Percentiles rank a stretch among this genome's conserved stretches.
Evolutionary conservation across 306 rosid genomes (phyloP).

Genomic region (Vigna reflexopilosa): DNA sequence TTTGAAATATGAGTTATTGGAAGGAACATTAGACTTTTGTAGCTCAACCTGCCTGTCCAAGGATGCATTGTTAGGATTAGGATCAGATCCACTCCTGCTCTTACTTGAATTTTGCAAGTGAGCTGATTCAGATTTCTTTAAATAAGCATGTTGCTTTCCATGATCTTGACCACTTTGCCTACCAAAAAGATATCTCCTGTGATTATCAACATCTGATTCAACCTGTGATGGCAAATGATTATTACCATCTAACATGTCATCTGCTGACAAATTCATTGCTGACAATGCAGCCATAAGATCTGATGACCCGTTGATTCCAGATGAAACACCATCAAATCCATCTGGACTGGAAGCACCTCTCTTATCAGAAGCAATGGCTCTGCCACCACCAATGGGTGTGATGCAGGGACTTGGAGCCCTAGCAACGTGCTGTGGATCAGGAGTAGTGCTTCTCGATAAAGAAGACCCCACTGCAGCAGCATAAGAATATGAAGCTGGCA

Average conservation of each 20-base stretch:
- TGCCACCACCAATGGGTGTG: constrained; percentile 91
- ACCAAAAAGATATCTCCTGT: constrained; percentile 74
- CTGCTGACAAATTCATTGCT: constrained; percentile 76
- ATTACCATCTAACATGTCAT: constrained; percentile 62
- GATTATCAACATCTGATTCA: constrained; percentile 67
- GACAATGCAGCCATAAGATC: constrained; percentile 83
- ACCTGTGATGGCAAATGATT: constrained; percentile 68
- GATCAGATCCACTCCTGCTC: constrained; percentile 59
- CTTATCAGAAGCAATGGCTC: constrained; percentile 69
- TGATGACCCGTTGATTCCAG: constrained; percentile 69
- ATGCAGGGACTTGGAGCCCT: constrained; percentile 97
- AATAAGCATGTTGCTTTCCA: constrained; percentile 65
- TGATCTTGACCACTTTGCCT: constrained; percentile 82
- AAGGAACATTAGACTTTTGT: constrained; percentile 58
- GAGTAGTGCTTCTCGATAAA: constrained; percentile 90
- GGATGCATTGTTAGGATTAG: constrained; percentile 52
- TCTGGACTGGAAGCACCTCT: constrained; percentile 71
- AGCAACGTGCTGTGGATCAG: constrained; percentile 84
- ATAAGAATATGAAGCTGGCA: constrained; percentile 70
- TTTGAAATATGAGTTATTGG: constrained; percentile 60
- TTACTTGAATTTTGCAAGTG: constrained; percentile 61
- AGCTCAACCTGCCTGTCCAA: constrained; percentile 68
- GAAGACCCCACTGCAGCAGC: constrained; percentile 93
- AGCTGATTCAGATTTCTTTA: constrained; percentile 75
- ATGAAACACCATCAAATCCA: constrained; percentile 67